Percentiles rank a stretch among this genome's conserved stretches.
Evolutionary conservation across 2,329 filamentous ascomycete genomes (phyloP).

Genomic region (Neurospora sp.): DNA sequence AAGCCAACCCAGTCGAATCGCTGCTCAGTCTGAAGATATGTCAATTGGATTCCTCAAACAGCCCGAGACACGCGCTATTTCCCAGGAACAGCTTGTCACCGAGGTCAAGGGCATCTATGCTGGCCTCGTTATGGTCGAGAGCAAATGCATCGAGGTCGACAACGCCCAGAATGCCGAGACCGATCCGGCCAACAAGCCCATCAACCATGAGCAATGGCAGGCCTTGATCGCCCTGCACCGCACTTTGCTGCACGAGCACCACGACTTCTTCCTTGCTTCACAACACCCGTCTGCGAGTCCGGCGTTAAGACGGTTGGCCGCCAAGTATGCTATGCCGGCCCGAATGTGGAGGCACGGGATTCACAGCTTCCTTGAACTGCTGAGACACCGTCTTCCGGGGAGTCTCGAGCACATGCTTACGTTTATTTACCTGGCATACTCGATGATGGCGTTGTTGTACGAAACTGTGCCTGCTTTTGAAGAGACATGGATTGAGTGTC

Average conservation of each 20-base stretch:
- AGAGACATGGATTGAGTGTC: conserved; percentile 87
- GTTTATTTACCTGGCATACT: conserved; percentile 83
- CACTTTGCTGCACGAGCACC: conserved; percentile 71
- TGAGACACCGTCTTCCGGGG: conserved; percentile 62
- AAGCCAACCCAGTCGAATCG: background rate
- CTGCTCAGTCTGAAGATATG: conserved; percentile 11
- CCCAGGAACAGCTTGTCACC: conserved; percentile 65
- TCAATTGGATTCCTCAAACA: conserved; percentile 28
- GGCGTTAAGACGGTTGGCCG: conserved; percentile 56
- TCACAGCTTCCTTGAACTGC: conserved; percentile 69
- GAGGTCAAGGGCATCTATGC: conserved; percentile 81
- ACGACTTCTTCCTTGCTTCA: conserved; percentile 77
- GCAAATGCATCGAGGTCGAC: conserved; percentile 77
- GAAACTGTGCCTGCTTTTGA: conserved; percentile 77
- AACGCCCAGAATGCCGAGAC: conserved; percentile 43
- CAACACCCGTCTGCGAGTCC: conserved; percentile 73
- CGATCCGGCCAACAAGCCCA: conserved; percentile 27
- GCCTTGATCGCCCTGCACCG: conserved; percentile 73
- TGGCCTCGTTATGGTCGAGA: conserved; percentile 76
- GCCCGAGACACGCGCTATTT: conserved; percentile 58
- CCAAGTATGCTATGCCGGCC: conserved; percentile 83
- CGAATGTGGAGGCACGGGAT: conserved; percentile 94
- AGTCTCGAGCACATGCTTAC: conserved; percentile 83
- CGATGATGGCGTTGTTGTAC: conserved; percentile 77
- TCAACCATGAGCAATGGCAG: conserved; percentile 68